Conservation (phyloP, 2,329 filamentous ascomycete genomes). For the Aureobasidium sp. region DNA sequence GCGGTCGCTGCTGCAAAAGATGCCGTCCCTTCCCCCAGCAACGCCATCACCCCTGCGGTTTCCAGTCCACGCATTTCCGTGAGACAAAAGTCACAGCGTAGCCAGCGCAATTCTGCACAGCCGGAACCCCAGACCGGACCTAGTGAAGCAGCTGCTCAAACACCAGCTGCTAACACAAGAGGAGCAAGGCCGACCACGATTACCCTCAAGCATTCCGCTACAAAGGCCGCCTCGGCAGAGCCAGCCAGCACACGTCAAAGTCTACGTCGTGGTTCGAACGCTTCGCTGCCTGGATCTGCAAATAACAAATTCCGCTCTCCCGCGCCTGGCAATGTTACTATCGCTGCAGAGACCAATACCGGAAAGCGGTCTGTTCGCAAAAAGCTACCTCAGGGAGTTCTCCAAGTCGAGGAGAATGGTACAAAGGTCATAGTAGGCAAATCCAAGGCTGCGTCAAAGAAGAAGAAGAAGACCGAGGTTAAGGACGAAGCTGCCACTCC, state of each 20-base stretch:
- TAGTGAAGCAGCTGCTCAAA: conserved; percentile 19
- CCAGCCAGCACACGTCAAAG: conserved; percentile 33
- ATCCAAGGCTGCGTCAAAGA: conserved; percentile 60
- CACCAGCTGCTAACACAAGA: conserved; percentile 5
- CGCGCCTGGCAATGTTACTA: conserved; percentile 14
- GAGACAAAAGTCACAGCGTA: conserved; percentile 5
- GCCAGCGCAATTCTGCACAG: neutral
- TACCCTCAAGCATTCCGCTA: conserved; percentile 27
- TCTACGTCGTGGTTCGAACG: conserved; percentile 38
- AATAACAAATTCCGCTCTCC: conserved; percentile 14
- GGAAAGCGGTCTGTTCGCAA: conserved; percentile 43
- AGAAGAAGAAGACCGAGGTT: conserved; percentile 43
- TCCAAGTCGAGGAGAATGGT: conserved; percentile 52
- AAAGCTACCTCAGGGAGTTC: conserved; percentile 62
- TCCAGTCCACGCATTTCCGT: neutral
- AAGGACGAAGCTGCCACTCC: conserved; percentile 21
- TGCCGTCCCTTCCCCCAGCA: neutral
- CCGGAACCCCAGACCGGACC: conserved; percentile 8
- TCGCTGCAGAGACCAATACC: conserved; percentile 11
- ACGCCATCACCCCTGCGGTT: neutral
- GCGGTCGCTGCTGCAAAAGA: conserved; percentile 15
- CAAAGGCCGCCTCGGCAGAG: conserved; percentile 42
- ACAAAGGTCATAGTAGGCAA: conserved; percentile 62
- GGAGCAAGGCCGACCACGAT: conserved; percentile 21
- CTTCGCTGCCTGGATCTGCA: conserved; percentile 29